Base-by-base conservation (phyloP, 495 filamentous ascomycete genomes). In the Bacidia gigantensis region DNA sequence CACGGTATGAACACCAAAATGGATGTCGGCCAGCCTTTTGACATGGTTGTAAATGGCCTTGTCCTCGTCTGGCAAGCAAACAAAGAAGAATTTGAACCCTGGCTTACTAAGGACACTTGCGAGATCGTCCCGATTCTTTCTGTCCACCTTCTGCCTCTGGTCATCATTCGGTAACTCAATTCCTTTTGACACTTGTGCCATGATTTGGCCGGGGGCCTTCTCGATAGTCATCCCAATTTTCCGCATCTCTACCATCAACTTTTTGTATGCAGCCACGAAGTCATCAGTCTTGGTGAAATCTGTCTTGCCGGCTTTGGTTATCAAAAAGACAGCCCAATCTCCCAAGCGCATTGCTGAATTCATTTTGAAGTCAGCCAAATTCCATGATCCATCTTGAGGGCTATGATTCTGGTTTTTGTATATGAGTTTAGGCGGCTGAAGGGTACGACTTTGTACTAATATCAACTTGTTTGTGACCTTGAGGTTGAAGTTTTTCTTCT, bases 21-120 rank as follows among this genome's bases (percentile, higher is more conserved):
- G 65, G 2, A 81, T 60, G 57, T 94, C 87, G 3, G 74, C 83
- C 14, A 78, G 58, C 32, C 64, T 70, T 65, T 94, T 94, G 59
- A 93, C 67, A 20, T 61, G 68, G 57, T 79, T 79, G 64, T 93
- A 93, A 3, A 79, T 59, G 0, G 62, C 61, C 2, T 71, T 62
- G 26, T 76, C 68, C 2, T 68, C 66, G n/a, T 39, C 57, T 1
- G 73, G 74, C 0, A 90, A 67, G 25, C 90, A 65, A 12, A 84
- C 74, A 7, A 90, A 64, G 29, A 35, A 7, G 7, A 35, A 7
- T 35, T 35, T 35, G 29, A n/a, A n/a, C n/a, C n/a, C n/a, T n/a
- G n/a, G n/a, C n/a, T n/a, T n/a, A n/a, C n/a, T n/a, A n/a, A n/a
- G n/a, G n/a, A n/a, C n/a, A n/a, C n/a, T n/a, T n/a, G n/a, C 67